phyloP scores from a whole-genome alignment of 495 filamentous ascomycete genomes.

The Penicillium lagena region DNA sequence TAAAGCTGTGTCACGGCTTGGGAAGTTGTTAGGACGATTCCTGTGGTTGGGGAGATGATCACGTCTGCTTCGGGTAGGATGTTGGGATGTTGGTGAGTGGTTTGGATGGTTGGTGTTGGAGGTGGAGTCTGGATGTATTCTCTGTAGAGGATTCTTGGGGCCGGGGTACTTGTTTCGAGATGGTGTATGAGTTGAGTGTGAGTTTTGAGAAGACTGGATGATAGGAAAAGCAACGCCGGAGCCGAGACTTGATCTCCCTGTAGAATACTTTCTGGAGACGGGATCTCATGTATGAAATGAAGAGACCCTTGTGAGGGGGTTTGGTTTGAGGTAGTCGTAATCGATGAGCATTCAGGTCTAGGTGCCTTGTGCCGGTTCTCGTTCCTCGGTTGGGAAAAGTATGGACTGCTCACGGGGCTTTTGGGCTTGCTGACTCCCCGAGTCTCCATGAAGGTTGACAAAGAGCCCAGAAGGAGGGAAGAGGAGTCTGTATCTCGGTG shows the following conservation, averaged over 20 bases:
- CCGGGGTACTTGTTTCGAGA: conserved; percentile 13
- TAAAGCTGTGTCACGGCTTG: conserved; percentile 67
- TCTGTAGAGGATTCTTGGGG: conserved; percentile 19
- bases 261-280: too few relatives aligned
- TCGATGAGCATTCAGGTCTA: not conserved
- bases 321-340: too few relatives aligned
- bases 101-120: not conserved
- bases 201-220: conserved; percentile 21
- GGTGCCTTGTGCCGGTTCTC: not conserved
- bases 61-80: conserved; percentile 60
- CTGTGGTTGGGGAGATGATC: conserved; percentile 62
- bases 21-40: conserved; percentile 64
- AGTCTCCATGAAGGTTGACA: conserved; percentile 25
- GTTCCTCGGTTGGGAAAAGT: conserved; percentile 2
- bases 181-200: conserved; percentile 15
- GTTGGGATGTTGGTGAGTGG: not conserved
- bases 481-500: not conserved
- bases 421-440: conserved; percentile 5
- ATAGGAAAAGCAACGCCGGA: conserved; percentile 15
- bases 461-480: conserved; percentile 4
- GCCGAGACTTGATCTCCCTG: not conserved
- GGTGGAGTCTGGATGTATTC: conserved; percentile 9
- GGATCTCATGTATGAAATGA: too few relatives aligned
- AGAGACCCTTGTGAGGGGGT: too few relatives aligned
- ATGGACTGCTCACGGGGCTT: conserved; percentile 5